Percentiles rank a stretch among this genome's conserved stretches.
Evolutionary conservation across 257 asterid genomes (phyloP).

Genomic region (Agastache rugosa): DNA sequence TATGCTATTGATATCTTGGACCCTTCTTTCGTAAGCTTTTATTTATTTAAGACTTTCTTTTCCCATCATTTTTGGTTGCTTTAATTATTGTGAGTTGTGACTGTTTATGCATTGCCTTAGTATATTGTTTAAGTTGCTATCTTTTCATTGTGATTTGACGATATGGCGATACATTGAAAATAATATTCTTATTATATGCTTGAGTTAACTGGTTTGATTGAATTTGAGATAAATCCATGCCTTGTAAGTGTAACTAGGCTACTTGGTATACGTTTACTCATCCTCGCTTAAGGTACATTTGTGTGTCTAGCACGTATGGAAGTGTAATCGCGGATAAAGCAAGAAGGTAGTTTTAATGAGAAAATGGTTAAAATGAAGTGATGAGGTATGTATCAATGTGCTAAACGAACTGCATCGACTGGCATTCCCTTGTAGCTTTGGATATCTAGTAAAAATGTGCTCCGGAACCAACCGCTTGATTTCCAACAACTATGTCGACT

Average conservation of each 20-base stretch:
- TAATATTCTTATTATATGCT: background rate
- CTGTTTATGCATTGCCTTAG: background rate
- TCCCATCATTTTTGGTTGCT: background rate
- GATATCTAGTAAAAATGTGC: background rate
- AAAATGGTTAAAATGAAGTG: background rate
- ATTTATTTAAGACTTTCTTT: background rate
- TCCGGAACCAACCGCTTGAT: background rate
- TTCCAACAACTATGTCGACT: background rate
- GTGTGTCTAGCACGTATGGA: background rate
- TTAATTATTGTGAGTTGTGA: constrained; percentile 15
- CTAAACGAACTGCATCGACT: background rate
- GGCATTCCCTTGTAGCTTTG: background rate
- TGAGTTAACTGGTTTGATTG: background rate
- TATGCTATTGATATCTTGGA: constrained; percentile 96
- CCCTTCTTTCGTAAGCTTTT: constrained; percentile 74
- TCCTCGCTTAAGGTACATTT: background rate
- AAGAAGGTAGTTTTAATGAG: background rate
- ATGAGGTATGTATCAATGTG: background rate
- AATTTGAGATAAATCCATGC: background rate
- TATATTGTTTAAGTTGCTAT: background rate
- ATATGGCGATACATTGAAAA: background rate
- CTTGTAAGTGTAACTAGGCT: background rate
- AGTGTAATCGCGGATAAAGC: background rate
- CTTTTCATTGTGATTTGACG: background rate
- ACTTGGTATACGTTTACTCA: background rate